A percentile compares a stretch with the other conserved stretches of the same genome.
phyloP scores from a whole-genome alignment of 2,329 filamentous ascomycete species.

The Lizonia empirigonia region DNA sequence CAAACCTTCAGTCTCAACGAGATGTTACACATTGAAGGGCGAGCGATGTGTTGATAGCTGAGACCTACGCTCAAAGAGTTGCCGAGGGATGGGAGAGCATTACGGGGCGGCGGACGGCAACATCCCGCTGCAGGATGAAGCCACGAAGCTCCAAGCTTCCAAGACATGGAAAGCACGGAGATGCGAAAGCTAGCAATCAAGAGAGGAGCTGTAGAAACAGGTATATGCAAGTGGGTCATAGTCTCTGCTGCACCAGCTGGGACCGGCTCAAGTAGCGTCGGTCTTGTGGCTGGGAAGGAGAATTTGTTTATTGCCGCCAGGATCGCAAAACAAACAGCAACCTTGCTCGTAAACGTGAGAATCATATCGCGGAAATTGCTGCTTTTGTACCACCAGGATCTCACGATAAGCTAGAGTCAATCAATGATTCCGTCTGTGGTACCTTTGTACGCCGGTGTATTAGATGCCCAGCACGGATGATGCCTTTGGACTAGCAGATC shows the following conservation, averaged over 20 bases:
- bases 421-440: constrained; percentile 2
- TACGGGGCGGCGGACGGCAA: constrained; percentile 3
- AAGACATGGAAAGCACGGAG: background rate
- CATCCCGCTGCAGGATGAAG: background rate
- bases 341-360: constrained; percentile 8
- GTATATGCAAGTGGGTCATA: constrained; percentile 16
- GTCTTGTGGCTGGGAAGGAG: constrained; percentile 12
- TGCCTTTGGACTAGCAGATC: constrained; percentile 8
- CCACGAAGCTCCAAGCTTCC: background rate
- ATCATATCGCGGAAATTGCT: constrained; percentile 13
- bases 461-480: constrained; percentile 2
- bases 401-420: constrained; percentile 6
- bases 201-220: constrained; percentile 7
- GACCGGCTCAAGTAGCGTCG: constrained; percentile 14
- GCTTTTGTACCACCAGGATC: constrained; percentile 4
- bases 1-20: constrained; percentile 18
- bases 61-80: constrained; percentile 1
- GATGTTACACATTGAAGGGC: constrained; percentile 12
- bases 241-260: constrained; percentile 3
- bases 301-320: constrained; percentile 19
- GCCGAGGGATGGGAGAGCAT: constrained; percentile 3
- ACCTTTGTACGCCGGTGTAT: constrained; percentile 14
- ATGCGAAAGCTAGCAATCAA: constrained; percentile 5
- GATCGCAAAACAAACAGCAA: constrained; percentile 18
- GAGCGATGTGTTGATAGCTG: constrained; percentile 7